Evolutionary conservation across 345 rosid genomes (phyloP), one percentile per base, ranked within the genome.

Genomic region (Gossypium ekmanianum): DNA sequence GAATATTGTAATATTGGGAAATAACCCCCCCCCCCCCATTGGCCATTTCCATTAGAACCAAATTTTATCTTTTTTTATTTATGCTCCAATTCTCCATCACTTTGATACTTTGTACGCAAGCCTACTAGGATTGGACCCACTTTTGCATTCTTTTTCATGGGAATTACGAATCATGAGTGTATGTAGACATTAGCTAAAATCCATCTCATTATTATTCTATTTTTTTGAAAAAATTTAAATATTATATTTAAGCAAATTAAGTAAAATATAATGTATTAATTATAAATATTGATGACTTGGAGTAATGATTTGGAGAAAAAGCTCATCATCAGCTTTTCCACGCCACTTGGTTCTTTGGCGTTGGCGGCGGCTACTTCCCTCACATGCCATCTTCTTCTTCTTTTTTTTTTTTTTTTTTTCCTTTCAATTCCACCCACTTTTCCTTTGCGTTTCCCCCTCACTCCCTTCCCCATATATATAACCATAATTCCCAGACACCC

Each of bases 261-360:
- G 61, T 20, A 56, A 56, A 11, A 22, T 16, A 3, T 51, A 16
- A 51, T 51, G 17, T 16, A 51, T 13, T 51, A 51, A 51, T 51
- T 54, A 54, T 54, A 16, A 68, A 71, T 58, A 52, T 22, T 47
- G 82, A 76, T 88, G 86, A 86, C 86, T 76, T 82, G 84, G 87
- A 75, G 83, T 78, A 83, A 80, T 85, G 89, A 89, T 83, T 83
- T 83, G 84, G 82, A 84, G 83, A 79, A 84, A 86, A 90, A 85
- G 86, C 86, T 79, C 85, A 73, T 83, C 71, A 27, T 61, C 83
- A 75, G 65, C 87, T 78, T 86, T 86, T 84, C 83, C 85, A 88
- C 87, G 88, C 84, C 84, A 86, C 84, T 87, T 9, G 63, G 70
- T 72, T 76, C 73, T 70, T 64, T 74, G 71, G 44, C 63, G 41